Conservation (phyloP, 2,329 filamentous ascomycete species). For the Ascochyta viciae-villosae region DNA sequence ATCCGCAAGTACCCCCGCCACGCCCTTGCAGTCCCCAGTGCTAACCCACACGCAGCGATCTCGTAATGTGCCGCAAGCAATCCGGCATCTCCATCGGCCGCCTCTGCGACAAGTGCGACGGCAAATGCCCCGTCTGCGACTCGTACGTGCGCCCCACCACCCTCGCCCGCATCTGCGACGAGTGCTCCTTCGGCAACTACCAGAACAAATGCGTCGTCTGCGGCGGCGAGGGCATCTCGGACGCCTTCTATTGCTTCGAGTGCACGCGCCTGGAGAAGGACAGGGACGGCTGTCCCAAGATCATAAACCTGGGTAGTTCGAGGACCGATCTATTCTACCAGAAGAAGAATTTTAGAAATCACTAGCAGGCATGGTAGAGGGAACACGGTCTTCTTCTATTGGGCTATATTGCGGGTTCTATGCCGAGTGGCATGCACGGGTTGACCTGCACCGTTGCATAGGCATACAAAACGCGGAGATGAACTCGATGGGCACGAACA, state of each 20-base stretch:
- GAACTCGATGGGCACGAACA: no score
- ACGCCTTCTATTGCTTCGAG: constrained; percentile 99
- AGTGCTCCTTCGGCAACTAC: constrained; percentile 99
- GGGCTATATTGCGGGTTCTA: background rate
- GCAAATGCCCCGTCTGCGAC: constrained; percentile 98
- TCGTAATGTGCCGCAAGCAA: constrained; percentile 99
- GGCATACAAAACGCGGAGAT: no score
- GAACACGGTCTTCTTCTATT: background rate
- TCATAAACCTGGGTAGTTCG: constrained; percentile 95
- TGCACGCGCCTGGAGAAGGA: constrained; percentile 97
- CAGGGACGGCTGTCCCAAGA: constrained; percentile 96
- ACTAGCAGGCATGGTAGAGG: constrained; percentile 38
- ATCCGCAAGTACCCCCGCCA: constrained; percentile 69
- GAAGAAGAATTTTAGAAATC: constrained; percentile 74
- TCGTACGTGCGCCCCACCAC: constrained; percentile 98
- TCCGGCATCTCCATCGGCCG: constrained; percentile 97
- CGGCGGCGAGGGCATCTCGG: constrained; percentile 95
- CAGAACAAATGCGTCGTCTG: constrained; percentile 99
- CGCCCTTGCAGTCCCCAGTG: background rate
- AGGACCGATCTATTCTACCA: constrained; percentile 88
- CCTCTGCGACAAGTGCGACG: constrained; percentile 99
- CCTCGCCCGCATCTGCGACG: constrained; percentile 97
- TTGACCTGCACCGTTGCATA: no score
- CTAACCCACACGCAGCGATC: constrained; percentile 67
- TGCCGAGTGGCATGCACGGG: background rate